These are phyloP conservation scores for Acacia crassicarpa DNA, from an alignment of 306 rosid species.

Conservation along the genomic window DNA sequence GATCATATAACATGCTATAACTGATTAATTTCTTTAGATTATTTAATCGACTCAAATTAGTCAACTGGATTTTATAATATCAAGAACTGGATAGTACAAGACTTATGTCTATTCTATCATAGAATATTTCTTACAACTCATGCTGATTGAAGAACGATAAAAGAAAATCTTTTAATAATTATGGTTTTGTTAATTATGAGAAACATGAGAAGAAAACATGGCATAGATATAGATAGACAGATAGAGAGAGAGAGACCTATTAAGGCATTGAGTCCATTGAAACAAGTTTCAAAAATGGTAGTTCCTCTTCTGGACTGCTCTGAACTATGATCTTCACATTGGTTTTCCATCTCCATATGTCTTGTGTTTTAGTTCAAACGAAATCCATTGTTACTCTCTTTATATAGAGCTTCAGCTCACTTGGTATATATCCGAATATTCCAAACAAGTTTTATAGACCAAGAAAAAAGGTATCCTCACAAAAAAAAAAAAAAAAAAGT, in stretches of 20 bases:
- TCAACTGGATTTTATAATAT: too few relatives aligned
- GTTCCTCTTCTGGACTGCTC: conserved; percentile 45
- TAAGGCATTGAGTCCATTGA: conserved; percentile 29
- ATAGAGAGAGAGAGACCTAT: conserved; percentile 36
- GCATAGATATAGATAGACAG: background rate
- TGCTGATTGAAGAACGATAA: background rate
- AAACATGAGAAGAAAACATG: background rate
- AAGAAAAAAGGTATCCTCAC: background rate
- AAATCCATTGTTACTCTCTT: background rate
- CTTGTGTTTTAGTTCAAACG: background rate
- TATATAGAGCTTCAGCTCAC: too few relatives aligned
- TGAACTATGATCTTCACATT: conserved; percentile 12
- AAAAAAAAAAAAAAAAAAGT: background rate
- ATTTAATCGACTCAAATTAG: too few relatives aligned
- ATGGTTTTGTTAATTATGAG: background rate
- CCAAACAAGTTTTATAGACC: background rate
- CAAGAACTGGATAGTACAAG: too few relatives aligned
- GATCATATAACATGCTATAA: too few relatives aligned
- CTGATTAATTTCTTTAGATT: too few relatives aligned
- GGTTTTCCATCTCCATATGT: conserved; percentile 52
- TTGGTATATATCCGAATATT: background rate
- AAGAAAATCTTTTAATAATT: background rate
- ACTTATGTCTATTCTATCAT: background rate
- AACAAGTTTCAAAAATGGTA: conserved; percentile 47
- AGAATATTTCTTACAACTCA: background rate